Evolutionary conservation across 495 filamentous ascomycete genomes (phyloP), one percentile per base, ranked within the genome.

Genomic region (Podospora pseudopauciseta): DNA sequence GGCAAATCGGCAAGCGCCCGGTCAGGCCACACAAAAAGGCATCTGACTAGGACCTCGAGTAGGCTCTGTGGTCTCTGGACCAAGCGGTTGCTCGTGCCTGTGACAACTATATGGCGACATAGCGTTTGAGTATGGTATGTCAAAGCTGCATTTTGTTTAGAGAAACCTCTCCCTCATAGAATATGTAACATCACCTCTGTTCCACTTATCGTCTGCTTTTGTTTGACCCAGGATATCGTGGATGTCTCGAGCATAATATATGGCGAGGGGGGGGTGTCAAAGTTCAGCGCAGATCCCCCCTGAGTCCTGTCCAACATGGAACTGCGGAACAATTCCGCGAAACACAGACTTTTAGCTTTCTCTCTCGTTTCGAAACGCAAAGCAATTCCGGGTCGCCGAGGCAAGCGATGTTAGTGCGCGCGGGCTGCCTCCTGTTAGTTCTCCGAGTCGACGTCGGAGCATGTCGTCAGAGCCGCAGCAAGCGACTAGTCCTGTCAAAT

Each of bases 1-100:
- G 83, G 83, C 79, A 86, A 65, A 86, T 86, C 65, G 84, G 85
- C 57, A 86, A 85, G 77, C 74, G 79, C 57, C 73, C 65, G 64
- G 23, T 60, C 19, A 75, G 71, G 66, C 65, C 34, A 20, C 64
- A 62, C 62, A 49, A 5, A 5, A 57, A 30, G 1, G 13, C 20
- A 27, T 23, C 6, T 28, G 19, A 64, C 39, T 49, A 49, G 39
- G 13, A 49, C 15, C 7, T 16, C 39, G 9, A 13, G 6, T 49
- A 11, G 15, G 7, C 39, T 13, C 2, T 49, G 39, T 13, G 5
- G 2, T 49, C 2, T 49, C 5, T 49, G 9, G 7, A 49, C 2
- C 39, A 49, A 49, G 13, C 13, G 5, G 39, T 16, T 49, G 9
- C 39, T 16, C 2, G 39, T 18, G 39, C 39, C 3, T 49, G 39